Conservation (phyloP, 768 basidiomycete species). For the Boletales sp. region DNA sequence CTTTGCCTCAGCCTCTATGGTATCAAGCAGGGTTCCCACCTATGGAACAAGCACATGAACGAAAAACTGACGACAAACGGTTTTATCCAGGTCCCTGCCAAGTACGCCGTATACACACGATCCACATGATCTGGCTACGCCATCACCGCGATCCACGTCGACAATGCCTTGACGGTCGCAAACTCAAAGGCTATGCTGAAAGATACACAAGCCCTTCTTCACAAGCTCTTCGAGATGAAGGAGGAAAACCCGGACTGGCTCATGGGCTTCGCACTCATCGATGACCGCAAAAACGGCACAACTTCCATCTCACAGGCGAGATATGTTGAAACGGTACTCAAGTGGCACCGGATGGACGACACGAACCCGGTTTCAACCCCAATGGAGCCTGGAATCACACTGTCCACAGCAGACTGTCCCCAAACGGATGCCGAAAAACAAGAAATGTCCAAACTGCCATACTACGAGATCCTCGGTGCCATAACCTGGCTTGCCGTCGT, state of each 20-base stretch:
- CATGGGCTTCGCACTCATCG: too few species aligned
- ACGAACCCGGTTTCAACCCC: too few species aligned
- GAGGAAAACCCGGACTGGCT: too few species aligned
- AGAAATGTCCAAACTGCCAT: not conserved
- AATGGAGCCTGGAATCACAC: not conserved
- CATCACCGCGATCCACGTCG: not conserved
- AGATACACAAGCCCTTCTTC: too few species aligned
- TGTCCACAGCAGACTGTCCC: not conserved
- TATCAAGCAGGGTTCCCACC: constrained; percentile 33
- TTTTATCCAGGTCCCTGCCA: not conserved
- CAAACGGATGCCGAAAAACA: not conserved
- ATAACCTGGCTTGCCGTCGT: not conserved
- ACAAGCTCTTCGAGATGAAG: too few species aligned
- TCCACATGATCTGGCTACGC: not conserved
- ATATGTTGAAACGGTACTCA: too few species aligned
- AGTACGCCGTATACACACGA: not conserved
- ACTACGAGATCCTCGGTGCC: not conserved
- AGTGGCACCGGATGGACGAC: too few species aligned
- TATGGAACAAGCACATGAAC: constrained; percentile 31
- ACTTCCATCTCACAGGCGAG: too few species aligned
- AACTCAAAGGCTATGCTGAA: not conserved
- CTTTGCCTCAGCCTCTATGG: constrained; percentile 35
- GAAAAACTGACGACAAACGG: not conserved
- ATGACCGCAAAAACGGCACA: too few species aligned
- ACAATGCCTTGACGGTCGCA: constrained; percentile 1